Base-by-base conservation (phyloP, 1,284 basidiomycete species). In the Stereum hirsutum region DNA sequence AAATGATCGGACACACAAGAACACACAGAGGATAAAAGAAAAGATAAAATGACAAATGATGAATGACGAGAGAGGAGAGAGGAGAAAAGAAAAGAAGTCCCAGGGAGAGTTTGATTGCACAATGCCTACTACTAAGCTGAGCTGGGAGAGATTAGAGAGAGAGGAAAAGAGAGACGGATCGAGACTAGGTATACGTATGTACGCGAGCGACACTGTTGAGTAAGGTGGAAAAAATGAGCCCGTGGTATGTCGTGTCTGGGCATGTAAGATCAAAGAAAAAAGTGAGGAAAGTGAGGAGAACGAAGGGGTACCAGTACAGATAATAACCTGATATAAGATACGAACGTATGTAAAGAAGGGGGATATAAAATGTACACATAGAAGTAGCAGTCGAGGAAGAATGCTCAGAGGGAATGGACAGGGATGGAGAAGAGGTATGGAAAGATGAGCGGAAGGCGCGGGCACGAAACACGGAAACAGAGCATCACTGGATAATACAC, bases 251-350 rank as follows among this genome's bases (percentile, higher is more conserved):
- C 11, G 10, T 17, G 33, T 11, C 10, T 10, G 8, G 17, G 11
- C 17, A 19, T 35, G 19, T 35, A 12, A 8, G 10, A 11, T 8
- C 33, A 35, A 35, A 19, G 19, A 19, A 35, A 35, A 19, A 19
- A 35, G 8, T 8, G 8, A 35, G 33, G n/a, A 26, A 5, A 20
- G 34, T 11, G 34, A 36, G 14, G 34, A 20, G 39, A 24, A 14
- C 3, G 39, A 21, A 21, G 15, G 23, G n/a, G 20, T 41, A 41
- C 20, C 15, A 41, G 30, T 41, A 41, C 23, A 41, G 6, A 41
- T 41, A 42, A 42, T 42, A 42, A 33, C 40, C 40, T 31, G 40
- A 15, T 19, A 42, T 42, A 42, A 42, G 21, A 32, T 42, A n/a
- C n/a, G n/a, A n/a, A n/a, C n/a, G n/a, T n/a, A n/a, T n/a, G n/a